Percentiles rank a stretch among this genome's conserved stretches.
Evolutionary conservation across 371 early-diverging fungal genomes (phyloP).

Genomic region (Cokeromyces recurvatus): DNA sequence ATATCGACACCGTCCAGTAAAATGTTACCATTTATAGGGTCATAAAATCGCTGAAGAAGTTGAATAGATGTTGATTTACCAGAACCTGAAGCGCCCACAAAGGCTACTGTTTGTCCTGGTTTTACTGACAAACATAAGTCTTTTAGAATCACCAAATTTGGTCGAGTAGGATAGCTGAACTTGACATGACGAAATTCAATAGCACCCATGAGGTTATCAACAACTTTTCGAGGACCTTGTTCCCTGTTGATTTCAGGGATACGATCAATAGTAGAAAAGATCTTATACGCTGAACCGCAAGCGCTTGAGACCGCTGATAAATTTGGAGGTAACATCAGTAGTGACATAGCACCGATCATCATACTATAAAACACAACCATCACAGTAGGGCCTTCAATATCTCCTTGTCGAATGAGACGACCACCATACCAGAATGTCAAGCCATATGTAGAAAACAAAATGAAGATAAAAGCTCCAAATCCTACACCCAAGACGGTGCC

Average conservation of each 20-base stretch:
- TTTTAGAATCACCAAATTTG: conserved; percentile 59
- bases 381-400: conserved; percentile 47
- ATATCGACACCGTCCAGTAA: conserved; percentile 58
- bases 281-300: conserved; percentile 59
- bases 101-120: conserved; percentile 22
- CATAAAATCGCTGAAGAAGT: conserved; percentile 70
- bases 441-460: conserved; percentile 63
- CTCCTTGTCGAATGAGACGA: conserved; percentile 42
- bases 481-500: conserved; percentile 51
- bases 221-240: background rate
- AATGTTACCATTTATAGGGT: conserved; percentile 46
- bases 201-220: conserved; percentile 40
- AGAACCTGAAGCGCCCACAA: conserved; percentile 67
- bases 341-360: conserved; percentile 52
- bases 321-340: conserved; percentile 54
- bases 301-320: conserved; percentile 59
- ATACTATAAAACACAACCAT: conserved; percentile 70
- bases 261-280: conserved; percentile 79
- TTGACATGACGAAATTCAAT: conserved; percentile 67
- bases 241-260: conserved; percentile 55
- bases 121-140: conserved; percentile 38
- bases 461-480: conserved; percentile 60
- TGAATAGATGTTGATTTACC: conserved; percentile 74
- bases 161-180: conserved; percentile 71
- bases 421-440: conserved; percentile 82